Percentiles rank a stretch among this genome's conserved stretches.
Evolutionary conservation across 345 rosid species (phyloP).

Genomic region (Angophora floribunda): DNA sequence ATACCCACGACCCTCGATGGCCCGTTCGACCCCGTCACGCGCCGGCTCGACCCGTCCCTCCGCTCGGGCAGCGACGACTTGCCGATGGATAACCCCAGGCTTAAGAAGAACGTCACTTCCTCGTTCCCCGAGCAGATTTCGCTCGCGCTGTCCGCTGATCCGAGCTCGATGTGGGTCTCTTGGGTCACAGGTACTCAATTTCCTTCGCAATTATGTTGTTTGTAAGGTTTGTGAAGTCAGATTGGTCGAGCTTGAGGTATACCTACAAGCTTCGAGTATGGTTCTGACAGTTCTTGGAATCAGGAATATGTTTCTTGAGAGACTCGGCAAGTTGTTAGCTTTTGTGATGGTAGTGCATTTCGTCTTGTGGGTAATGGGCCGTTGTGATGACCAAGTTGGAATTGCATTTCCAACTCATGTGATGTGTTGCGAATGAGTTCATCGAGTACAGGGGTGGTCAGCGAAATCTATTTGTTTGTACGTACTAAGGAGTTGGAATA

Average conservation of each 20-base stretch:
- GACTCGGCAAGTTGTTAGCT: neutral
- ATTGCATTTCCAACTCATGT: neutral
- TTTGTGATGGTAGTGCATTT: neutral
- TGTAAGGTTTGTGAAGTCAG: neutral
- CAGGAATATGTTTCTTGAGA: neutral
- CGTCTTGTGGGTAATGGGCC: neutral
- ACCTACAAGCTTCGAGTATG: neutral
- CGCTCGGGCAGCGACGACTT: slow-evolving; percentile 77
- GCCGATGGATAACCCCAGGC: slow-evolving; percentile 59
- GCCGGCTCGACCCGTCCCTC: slow-evolving; percentile 59
- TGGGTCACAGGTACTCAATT: slow-evolving; percentile 70
- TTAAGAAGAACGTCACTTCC: slow-evolving; percentile 44
- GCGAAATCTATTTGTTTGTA: neutral
- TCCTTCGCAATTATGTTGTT: neutral
- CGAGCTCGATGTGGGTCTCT: slow-evolving; percentile 82
- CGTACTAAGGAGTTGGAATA: neutral
- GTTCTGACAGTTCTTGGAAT: neutral
- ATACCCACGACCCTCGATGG: slow-evolving; percentile 75
- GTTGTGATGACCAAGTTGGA: neutral
- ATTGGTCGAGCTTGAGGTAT: neutral
- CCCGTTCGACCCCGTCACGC: slow-evolving; percentile 60
- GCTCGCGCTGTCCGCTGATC: slow-evolving; percentile 44
- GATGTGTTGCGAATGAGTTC: neutral
- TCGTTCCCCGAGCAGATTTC: slow-evolving; percentile 68
- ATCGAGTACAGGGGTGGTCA: neutral